Evolutionary conservation across 495 filamentous ascomycete species (phyloP), one percentile per base, ranked within the genome.

Genomic region (Staphylotrichum tortipilum): DNA sequence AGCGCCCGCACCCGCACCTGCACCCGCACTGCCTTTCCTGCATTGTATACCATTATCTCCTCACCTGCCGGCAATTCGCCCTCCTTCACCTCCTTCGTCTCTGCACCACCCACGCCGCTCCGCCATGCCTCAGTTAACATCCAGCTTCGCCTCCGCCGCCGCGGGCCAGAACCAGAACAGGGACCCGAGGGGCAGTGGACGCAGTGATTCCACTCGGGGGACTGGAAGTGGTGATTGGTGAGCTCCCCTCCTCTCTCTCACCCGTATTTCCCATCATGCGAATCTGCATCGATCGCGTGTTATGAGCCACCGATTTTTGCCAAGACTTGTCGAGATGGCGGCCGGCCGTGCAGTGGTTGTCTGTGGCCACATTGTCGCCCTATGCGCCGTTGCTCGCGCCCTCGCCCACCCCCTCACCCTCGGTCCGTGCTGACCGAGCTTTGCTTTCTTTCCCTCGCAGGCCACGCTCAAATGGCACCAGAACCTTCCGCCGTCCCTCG

Each of bases 401-500:
- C n/a, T n/a, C n/a, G n/a, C n/a, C n/a, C n/a, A n/a, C n/a, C n/a
- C n/a, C n/a, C n/a, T n/a, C n/a, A n/a, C n/a, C n/a, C n/a, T n/a
- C n/a, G n/a, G n/a, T n/a, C n/a, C 45, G 14, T 21, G 26, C 26
- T 28, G 26, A n/a, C n/a, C n/a, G n/a, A n/a, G n/a, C n/a, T n/a
- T n/a, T n/a, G n/a, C n/a, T n/a, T n/a, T n/a, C n/a, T n/a, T n/a
- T n/a, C n/a, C n/a, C n/a, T n/a, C 33, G 23, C 81, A 65, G 76
- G 63, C 59, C 63, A 28, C 63, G 63, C 24, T 50, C 83, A 45
- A 92, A 92, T 63, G 88, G 87, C 50, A 90, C 87, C 35, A 79
- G 89, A 49, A 94, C 89, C 50, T 89, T 94, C 66, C 87, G 89
- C 49, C 84, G 89, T 52, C 74, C 86, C 21, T 92, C 89, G 3